Percentiles rank a stretch among this genome's conserved stretches.
phyloP scores from a whole-genome alignment of 352 stramenopile species.

The Pythium volutum region DNA sequence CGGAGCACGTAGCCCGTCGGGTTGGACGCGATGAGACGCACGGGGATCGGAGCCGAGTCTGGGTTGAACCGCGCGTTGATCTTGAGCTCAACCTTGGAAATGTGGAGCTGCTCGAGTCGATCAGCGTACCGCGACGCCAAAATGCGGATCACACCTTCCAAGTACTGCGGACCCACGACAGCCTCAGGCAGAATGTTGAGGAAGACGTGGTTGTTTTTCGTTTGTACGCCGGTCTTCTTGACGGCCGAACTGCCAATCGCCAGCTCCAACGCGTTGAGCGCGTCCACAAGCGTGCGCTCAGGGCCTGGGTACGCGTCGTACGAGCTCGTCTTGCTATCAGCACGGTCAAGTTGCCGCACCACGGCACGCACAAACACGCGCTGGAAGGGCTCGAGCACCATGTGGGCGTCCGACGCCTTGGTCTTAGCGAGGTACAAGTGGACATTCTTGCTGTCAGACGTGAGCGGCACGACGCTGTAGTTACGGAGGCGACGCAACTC shows the following conservation, averaged over 20 bases:
- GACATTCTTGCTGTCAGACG: constrained; percentile 95
- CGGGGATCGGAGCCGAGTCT: constrained; percentile 92
- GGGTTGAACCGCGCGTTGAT: constrained; percentile 93
- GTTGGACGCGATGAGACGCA: constrained; percentile 96
- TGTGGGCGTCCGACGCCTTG: constrained; percentile 78
- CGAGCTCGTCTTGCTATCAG: constrained; percentile 65
- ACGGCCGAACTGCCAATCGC: constrained; percentile 92
- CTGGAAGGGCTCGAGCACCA: constrained; percentile 84
- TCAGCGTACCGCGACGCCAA: constrained; percentile 85
- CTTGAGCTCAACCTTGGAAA: constrained; percentile 97
- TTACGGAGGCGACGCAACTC: constrained; percentile 96
- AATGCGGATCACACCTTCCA: constrained; percentile 95
- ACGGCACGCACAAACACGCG: constrained; percentile 97
- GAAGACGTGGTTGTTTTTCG: constrained; percentile 99
- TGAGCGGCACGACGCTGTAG: constrained; percentile 95
- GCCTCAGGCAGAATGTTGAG: constrained; percentile 97
- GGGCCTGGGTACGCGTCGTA: constrained; percentile 91
- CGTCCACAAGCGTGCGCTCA: constrained; percentile 98
- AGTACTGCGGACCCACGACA: constrained; percentile 93
- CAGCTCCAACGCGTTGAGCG: constrained; percentile 96
- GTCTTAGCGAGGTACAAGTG: constrained; percentile 98
- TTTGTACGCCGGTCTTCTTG: constrained; percentile 67
- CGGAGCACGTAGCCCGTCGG: constrained; percentile 99
- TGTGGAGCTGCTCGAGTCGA: constrained; percentile 89
- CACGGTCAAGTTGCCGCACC: constrained; percentile 87